Percentiles rank a stretch among this genome's conserved stretches.
These are phyloP conservation scores for Alliaria petiolata DNA, from an alignment of 345 rosid species.

Conservation along the genomic window DNA sequence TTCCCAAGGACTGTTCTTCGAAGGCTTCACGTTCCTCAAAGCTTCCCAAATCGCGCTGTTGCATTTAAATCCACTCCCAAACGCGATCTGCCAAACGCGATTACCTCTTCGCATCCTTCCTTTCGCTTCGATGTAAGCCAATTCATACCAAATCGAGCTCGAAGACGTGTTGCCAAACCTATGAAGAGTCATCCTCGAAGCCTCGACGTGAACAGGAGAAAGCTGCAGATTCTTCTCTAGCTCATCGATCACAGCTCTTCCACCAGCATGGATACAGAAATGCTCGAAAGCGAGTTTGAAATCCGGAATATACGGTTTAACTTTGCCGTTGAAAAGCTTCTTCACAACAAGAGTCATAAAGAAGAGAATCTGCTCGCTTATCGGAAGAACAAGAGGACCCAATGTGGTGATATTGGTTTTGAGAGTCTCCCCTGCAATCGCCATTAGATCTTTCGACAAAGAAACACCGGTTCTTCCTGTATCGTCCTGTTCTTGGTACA, in stretches of 20 bases:
- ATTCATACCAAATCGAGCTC: slow-evolving; percentile 46
- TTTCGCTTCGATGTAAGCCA: slow-evolving; percentile 43
- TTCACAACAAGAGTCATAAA: slow-evolving; percentile 32
- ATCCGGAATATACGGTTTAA: slow-evolving; percentile 42
- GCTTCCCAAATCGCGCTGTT: slow-evolving; percentile 52
- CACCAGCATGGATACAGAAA: slow-evolving; percentile 58
- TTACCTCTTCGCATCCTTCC: slow-evolving; percentile 41
- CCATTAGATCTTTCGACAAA: slow-evolving; percentile 41
- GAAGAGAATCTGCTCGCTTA: slow-evolving; percentile 44
- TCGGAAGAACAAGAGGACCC: slow-evolving; percentile 45
- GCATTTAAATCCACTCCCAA: slow-evolving; percentile 39
- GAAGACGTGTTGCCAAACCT: slow-evolving; percentile 52
- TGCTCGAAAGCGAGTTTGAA: slow-evolving; percentile 51
- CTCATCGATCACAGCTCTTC: slow-evolving; percentile 48
- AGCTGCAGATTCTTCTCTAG: slow-evolving; percentile 49
- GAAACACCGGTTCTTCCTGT: slow-evolving; percentile 38
- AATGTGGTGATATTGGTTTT: slow-evolving; percentile 45
- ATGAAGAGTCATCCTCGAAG: slow-evolving; percentile 46
- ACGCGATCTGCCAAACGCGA: slow-evolving; percentile 44
- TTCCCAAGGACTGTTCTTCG: slow-evolving; percentile 37
- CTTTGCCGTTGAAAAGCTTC: slow-evolving; percentile 36
- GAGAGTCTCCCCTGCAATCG: slow-evolving; percentile 43
- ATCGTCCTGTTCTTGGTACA: slow-evolving; percentile 41
- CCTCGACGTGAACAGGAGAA: slow-evolving; percentile 41
- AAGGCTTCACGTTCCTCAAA: slow-evolving; percentile 31